Conservation (phyloP, 352 stramenopile species). For the Globisporangium solare region DNA sequence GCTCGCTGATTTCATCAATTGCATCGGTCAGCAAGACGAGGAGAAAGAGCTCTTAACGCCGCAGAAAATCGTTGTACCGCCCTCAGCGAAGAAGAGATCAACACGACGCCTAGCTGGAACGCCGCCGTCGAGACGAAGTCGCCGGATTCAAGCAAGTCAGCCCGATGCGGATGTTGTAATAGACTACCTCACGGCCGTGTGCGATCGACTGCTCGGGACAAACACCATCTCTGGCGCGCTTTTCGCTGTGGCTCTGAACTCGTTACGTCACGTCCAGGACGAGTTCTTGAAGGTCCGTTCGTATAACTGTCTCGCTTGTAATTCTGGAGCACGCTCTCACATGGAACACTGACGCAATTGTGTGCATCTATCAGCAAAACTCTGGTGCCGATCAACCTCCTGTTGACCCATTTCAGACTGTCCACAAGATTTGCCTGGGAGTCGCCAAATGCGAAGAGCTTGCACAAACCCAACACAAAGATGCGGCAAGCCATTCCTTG, state of each 20-base stretch:
- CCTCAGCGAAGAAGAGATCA: conserved; percentile 9
- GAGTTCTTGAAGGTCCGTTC: conserved; percentile 11
- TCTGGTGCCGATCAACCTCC: not conserved
- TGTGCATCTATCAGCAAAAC: too few relatives aligned
- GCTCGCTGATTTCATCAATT: conserved; percentile 8
- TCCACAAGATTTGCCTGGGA: conserved; percentile 25
- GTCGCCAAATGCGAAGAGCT: conserved; percentile 39
- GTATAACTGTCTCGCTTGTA: not conserved
- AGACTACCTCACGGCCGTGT: conserved; percentile 26
- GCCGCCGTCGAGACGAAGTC: conserved; percentile 1
- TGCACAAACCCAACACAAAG: conserved; percentile 22
- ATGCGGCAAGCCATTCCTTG: conserved; percentile 13
- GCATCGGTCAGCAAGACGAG: not conserved
- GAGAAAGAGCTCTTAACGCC: conserved; percentile 5
- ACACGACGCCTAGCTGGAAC: not conserved
- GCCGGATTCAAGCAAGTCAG: conserved; percentile 1
- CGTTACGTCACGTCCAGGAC: conserved; percentile 18
- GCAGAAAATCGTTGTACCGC: conserved; percentile 9
- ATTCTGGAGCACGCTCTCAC: not conserved
- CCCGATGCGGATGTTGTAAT: not conserved
- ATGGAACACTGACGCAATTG: too few relatives aligned
- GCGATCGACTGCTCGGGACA: conserved; percentile 29
- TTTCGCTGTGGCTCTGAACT: conserved; percentile 34
- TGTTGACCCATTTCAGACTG: conserved; percentile 17
- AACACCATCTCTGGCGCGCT: conserved; percentile 40